Evolutionary conservation across 352 stramenopile species (phyloP), one percentile per base, ranked within the genome.

Genomic region (Phytophthora nicotianae): DNA sequence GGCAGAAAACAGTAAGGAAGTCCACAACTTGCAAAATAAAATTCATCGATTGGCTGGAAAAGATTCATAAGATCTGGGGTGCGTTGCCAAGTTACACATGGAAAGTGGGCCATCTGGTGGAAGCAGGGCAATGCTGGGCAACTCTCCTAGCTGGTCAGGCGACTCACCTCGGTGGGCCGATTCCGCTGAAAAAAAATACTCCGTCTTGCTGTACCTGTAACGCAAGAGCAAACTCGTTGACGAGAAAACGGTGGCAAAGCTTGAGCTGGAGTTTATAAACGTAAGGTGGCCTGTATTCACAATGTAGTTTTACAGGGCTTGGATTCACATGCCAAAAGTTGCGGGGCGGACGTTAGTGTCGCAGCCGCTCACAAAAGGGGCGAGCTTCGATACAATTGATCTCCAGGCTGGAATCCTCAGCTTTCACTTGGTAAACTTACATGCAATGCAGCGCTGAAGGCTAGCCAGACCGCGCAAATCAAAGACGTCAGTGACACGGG

Each of bases 381-480:
- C 58, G 50, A 50, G 40, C 26, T 58, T 40, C 33, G 19, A 20
- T 49, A 6, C 16, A 42, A 11, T 43, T 50, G 38, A 27, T n/a
- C 26, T 38, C 32, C 10, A n/a, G 24, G 24, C 24, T 29, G 24
- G 24, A 29, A 7, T 29, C 2, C 24, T n/a, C n/a, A n/a, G n/a
- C n/a, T n/a, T n/a, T n/a, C n/a, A n/a, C n/a, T n/a, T n/a, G n/a
- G n/a, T n/a, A 35, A 29, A 29, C 3, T 7, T 29, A 7, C 4
- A 29, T 5, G 17, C 43, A 40, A 13, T 32, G 17, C 23, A 32
- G 42, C 23, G 11, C 43, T 53, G 45, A 50, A 42, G 51, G 38
- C 59, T 58, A 68, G 60, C 53, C 60, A 48, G 52, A 51, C 46
- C 51, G 24, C 23, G 60, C 60, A 68, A 68, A 68, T 68, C 60